Evolutionary conservation across 2,329 filamentous ascomycete species (phyloP), one percentile per base, ranked within the genome.

Genomic region (Chrysoporthe puriensis): DNA sequence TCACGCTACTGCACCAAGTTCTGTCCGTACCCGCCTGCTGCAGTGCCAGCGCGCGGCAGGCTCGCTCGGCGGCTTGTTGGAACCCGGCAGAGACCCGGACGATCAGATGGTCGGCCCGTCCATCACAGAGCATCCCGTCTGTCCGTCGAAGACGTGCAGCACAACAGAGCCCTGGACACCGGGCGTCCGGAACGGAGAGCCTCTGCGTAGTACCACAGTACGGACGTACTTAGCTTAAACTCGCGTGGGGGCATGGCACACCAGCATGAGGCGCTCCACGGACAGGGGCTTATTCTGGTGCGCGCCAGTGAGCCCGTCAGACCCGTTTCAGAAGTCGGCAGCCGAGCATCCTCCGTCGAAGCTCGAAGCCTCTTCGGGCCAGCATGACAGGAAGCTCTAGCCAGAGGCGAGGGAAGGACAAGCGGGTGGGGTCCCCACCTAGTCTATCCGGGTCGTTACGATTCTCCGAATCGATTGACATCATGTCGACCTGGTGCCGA

Each of bases 261-360:
- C n/a, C 3, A 21, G 48, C 7, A 13, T 54, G 50, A 54, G 26
- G 11, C 50, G 26, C 32, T 32, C 50, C 50, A 21, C 21, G 13
- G 4, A 34, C 14, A 54, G 26, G 11, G 32, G 50, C 50, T 54
- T 52, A 3, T 26, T 32, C 14, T 54, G 21, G 21, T 13, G 50
- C 50, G 26, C 50, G 26, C 50, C 50, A 34, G 4, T 16, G 13
- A 54, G 50, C 50, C 21, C 46, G 11, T 42, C 16, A 18, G 34
- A 48, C 43, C 44, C 9, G 64, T 66, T 66, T 66, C 64, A 66
- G 61, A 50, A 56, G 58, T 36, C 50, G 57, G 50, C 58, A 66
- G 58, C 58, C 56, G n/a, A 66, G 64, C 21, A 42, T 66, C 46
- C 48, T 21, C 32, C 34, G n/a, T 58, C 44, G 40, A 18, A 21